Base-by-base conservation (phyloP, 2,329 filamentous ascomycete genomes). In the Diaporthe helianthi region DNA sequence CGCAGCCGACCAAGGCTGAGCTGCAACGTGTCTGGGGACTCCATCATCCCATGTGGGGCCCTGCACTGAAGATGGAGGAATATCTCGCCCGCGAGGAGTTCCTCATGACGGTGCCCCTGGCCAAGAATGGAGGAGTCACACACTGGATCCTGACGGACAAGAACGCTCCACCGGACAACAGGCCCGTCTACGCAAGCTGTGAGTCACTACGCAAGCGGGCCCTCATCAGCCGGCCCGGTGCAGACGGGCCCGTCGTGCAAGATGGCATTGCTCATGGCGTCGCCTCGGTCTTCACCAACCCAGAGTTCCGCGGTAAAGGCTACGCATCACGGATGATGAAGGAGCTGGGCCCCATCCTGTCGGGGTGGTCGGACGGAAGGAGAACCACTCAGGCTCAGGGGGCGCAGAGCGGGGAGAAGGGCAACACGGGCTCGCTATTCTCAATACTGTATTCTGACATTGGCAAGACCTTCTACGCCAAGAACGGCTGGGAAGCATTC, bases 401-500 rank as follows among this genome's bases (percentile, higher is more conserved):
- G 65, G 65, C 1, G n/a, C 71, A 72, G 46, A 9, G 13, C 29
- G 73, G 80, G 51, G 74, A 72, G 63, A 75, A 72, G 46, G 76
- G 29, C 58, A 75, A n/a, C 73, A 76, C 31, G 80, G 81, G 76
- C 76, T 84, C 78, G 72, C 79, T 88, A 17, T 96, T 95, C 79
- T 94, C 92, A 0, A 87, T 97, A 9, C 84, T 98, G 10, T 97
- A 90, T 79, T 97, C 93, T 10, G 93, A 97, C 75, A 94, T 97
- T 72, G 93, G 94, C 24, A 92, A 93, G 83, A 82, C 83, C 47
- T 98, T 94, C 80, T 98, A 98, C 80, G 87, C 91, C 4, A 84
- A 83, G 38, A 85, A 89, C 72, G 93, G 93, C 54, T 98, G 94
- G 94, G 85, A 88, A 60, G 85, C 89, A 0, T 94, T 91, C 74